Conservation (phyloP, 2,329 filamentous ascomycete species). For the Colletotrichum sublineola region DNA sequence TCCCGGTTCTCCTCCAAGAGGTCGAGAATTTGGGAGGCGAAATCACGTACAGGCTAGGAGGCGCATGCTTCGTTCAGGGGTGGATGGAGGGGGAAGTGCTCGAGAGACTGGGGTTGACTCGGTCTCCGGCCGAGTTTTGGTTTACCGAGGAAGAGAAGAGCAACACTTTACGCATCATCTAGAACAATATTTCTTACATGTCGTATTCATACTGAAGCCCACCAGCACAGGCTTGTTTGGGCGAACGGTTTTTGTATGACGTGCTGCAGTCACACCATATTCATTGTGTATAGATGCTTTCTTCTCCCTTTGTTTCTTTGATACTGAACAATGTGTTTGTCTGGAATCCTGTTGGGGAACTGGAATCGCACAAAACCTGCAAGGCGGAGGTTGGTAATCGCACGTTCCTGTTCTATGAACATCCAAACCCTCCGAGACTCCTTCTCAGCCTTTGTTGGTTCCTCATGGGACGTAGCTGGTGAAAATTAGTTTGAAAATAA, state of each 20-base stretch:
- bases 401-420: not conserved
- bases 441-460: too few relatives aligned
- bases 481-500: not conserved
- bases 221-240: not conserved
- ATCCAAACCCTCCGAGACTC: not conserved
- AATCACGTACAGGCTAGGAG: not conserved
- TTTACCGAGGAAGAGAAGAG: not conserved
- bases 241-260: not conserved
- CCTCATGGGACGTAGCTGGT: not conserved
- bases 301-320: not conserved
- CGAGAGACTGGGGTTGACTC: too few relatives aligned
- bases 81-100: slow-evolving; percentile 11
- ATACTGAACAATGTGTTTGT: not conserved
- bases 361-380: not conserved
- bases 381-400: too few relatives aligned
- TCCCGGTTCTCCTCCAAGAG: not conserved
- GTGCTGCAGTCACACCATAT: not conserved
- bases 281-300: not conserved
- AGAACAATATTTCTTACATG: not conserved
- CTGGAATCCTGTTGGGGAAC: not conserved
- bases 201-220: not conserved
- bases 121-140: not conserved
- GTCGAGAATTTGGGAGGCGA: not conserved
- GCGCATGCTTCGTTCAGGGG: slow-evolving; percentile 5
- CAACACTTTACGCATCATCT: not conserved